These are phyloP conservation scores for Pelargonium citronellum DNA, from an alignment of 441 rosid species.

Conservation along the genomic window DNA sequence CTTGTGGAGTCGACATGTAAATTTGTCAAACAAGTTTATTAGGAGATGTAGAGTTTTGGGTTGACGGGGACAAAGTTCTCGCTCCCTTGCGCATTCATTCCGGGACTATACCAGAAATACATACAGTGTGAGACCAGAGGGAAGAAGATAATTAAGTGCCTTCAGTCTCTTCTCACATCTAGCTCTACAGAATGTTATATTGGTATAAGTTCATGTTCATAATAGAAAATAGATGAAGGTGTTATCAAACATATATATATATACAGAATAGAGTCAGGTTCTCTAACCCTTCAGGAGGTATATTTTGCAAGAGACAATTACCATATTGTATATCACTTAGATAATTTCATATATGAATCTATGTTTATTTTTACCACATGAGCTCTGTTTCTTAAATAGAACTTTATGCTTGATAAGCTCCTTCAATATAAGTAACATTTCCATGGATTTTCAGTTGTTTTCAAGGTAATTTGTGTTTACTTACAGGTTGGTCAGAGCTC, in stretches of 20 bases:
- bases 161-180: conserved; percentile 62
- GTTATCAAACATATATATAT: conserved; percentile 18
- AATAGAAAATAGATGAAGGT: conserved; percentile 37
- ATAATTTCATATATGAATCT: no score
- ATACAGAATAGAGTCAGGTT: conserved; percentile 17
- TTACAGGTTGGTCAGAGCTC: no score
- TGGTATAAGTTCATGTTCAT: conserved; percentile 38
- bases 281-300: conserved; percentile 15
- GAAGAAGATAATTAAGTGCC: conserved; percentile 67
- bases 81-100: conserved; percentile 14
- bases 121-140: conserved; percentile 43
- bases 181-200: conserved; percentile 10
- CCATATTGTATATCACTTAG: not conserved
- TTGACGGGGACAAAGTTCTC: conserved; percentile 38
- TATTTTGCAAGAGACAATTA: no score
- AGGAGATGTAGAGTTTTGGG: conserved; percentile 63
- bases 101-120: conserved; percentile 17
- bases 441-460: no score
- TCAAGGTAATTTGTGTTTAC: no score
- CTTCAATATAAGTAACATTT: no score
- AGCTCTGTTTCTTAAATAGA: no score
- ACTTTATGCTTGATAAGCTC: no score
- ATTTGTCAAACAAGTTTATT: conserved; percentile 59
- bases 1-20: conserved; percentile 64
- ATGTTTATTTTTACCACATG: no score